phyloP scores from a whole-genome alignment of 2,329 filamentous ascomycete genomes.

The Aspergillus alliaceus region DNA sequence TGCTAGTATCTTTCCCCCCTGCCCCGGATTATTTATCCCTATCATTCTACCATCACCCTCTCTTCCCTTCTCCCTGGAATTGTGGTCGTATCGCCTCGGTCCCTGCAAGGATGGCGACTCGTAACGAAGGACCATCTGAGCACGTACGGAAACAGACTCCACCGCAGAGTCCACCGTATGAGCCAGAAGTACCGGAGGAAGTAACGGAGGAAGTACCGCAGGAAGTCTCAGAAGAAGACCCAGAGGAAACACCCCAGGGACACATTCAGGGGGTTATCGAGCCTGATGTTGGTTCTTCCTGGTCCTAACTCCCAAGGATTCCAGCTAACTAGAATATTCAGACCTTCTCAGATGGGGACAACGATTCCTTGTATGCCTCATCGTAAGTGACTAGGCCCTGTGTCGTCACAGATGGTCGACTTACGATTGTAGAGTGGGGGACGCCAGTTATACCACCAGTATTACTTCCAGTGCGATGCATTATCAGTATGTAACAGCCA shows the following conservation, averaged over 20 bases:
- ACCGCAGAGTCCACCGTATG: background rate
- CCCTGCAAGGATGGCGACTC: background rate
- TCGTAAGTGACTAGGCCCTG: background rate
- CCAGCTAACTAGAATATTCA: background rate
- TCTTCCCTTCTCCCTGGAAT: background rate
- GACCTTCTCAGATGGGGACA: background rate
- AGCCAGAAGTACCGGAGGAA: background rate
- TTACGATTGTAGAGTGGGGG: background rate
- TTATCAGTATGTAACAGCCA: constrained; percentile 26
- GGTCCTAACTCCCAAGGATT: background rate
- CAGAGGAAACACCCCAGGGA: background rate
- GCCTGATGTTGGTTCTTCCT: background rate
- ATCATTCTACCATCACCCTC: background rate
- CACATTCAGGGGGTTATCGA: background rate
- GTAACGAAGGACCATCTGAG: background rate
- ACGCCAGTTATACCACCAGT: constrained; percentile 1
- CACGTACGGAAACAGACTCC: background rate
- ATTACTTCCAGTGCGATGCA: constrained; percentile 29
- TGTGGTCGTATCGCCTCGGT: background rate
- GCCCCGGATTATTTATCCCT: background rate
- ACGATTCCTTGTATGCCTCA: background rate
- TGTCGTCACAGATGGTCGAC: no score
- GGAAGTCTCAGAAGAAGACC: background rate
- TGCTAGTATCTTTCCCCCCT: background rate
- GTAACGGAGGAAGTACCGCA: no score